Conservation (phyloP, 2,329 filamentous ascomycete species). For the Basipetospora chlamydospora region DNA sequence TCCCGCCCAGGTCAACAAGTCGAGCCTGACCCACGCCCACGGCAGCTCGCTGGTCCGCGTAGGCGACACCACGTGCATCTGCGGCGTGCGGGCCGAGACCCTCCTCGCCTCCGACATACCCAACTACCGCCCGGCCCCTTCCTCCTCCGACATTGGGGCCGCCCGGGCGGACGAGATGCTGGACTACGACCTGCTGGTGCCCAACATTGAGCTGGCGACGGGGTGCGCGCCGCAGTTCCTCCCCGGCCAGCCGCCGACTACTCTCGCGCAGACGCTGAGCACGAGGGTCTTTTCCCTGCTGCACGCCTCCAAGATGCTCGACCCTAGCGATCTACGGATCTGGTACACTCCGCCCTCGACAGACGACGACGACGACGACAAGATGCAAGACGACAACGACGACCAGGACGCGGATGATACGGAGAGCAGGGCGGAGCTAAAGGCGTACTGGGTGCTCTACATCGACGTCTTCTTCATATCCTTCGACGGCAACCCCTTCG, state of each 20-base stretch:
- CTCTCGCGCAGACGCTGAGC: slow-evolving; percentile 71
- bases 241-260: slow-evolving; percentile 67
- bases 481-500: slow-evolving; percentile 81
- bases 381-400: slow-evolving; percentile 22
- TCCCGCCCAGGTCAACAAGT: slow-evolving; percentile 60
- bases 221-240: slow-evolving; percentile 78
- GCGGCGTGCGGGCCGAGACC: slow-evolving; percentile 78
- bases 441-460: slow-evolving; percentile 89
- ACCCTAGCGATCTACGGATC: slow-evolving; percentile 57
- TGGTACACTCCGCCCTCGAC: slow-evolving; percentile 35
- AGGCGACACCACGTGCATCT: slow-evolving; percentile 89
- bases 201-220: slow-evolving; percentile 85
- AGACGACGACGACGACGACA: slow-evolving; percentile 31
- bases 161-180: no score
- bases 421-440: slow-evolving; percentile 30
- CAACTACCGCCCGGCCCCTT: slow-evolving; percentile 37
- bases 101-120: slow-evolving; percentile 62
- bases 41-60: slow-evolving; percentile 79
- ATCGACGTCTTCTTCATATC: slow-evolving; percentile 92
- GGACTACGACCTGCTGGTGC: slow-evolving; percentile 65
- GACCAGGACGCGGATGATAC: slow-evolving; percentile 17
- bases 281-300: slow-evolving; percentile 66
- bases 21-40: slow-evolving; percentile 76
- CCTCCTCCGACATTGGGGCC: no score
- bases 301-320: slow-evolving; percentile 54